phyloP scores from a whole-genome alignment of 768 basidiomycete species.

The Phanerodontia chrysosporium region DNA sequence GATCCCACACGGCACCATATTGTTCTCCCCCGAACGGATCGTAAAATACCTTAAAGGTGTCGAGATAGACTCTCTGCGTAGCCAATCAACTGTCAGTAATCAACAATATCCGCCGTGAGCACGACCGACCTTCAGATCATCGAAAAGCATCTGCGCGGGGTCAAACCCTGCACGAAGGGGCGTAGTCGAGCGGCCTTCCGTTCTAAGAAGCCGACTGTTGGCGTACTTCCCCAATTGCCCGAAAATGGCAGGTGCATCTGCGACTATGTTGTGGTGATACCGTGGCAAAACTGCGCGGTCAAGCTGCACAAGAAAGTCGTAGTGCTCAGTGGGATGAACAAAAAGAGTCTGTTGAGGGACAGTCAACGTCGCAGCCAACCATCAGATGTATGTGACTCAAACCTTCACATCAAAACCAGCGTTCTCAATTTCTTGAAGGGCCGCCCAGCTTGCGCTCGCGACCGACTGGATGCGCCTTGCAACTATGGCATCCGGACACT shows the following conservation, averaged over 20 bases:
- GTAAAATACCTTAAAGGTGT: conserved; percentile 79
- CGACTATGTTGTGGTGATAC: conserved; percentile 66
- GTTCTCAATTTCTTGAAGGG: conserved; percentile 47
- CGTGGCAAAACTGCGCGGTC: conserved; percentile 61
- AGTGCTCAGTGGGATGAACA: conserved; percentile 76
- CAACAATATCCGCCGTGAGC: neutral
- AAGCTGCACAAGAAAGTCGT: conserved; percentile 80
- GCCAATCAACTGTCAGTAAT: neutral
- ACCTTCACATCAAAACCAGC: conserved; percentile 61
- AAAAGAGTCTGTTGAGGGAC: conserved; percentile 63
- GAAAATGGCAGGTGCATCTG: conserved; percentile 42
- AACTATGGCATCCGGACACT: conserved; percentile 63
- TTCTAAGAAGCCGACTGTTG: conserved; percentile 33
- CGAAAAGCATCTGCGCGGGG: conserved; percentile 61
- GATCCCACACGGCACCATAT: conserved; percentile 88
- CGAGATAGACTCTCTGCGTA: conserved; percentile 61
- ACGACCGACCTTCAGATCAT: conserved; percentile 64
- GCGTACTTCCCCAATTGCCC: conserved; percentile 39
- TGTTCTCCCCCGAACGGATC: conserved; percentile 75
- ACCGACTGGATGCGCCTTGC: conserved; percentile 70
- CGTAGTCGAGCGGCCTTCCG: conserved; percentile 16
- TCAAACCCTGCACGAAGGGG: conserved; percentile 69
- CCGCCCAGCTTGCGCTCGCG: conserved; percentile 70
- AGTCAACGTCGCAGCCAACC: neutral
- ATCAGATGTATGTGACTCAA: conserved; percentile 7